These are phyloP conservation scores for Lithohypha guttulata DNA, from an alignment of 2,329 filamentous ascomycete species.

Conservation along the genomic window DNA sequence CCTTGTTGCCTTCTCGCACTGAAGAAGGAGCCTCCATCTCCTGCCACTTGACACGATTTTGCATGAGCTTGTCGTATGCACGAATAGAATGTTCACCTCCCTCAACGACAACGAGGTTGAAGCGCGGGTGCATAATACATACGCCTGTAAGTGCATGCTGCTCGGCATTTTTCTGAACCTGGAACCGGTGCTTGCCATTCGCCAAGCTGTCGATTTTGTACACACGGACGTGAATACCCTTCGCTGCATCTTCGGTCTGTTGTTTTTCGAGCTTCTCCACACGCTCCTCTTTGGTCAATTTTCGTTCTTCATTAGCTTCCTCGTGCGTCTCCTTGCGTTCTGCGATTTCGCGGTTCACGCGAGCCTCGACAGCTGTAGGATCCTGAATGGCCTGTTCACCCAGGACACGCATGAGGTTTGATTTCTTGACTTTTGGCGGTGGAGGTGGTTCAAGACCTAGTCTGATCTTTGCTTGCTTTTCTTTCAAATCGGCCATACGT, in stretches of 20 bases:
- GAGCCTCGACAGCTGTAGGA: conserved; percentile 89
- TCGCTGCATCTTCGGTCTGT: conserved; percentile 76
- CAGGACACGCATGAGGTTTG: conserved; percentile 92
- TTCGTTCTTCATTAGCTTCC: conserved; percentile 68
- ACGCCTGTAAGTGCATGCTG: conserved; percentile 77
- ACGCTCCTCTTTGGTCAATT: conserved; percentile 76
- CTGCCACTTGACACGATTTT: conserved; percentile 88
- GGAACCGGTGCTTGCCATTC: conserved; percentile 87
- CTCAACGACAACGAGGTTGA: conserved; percentile 84
- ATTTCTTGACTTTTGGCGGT: conserved; percentile 92
- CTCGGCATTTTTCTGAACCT: conserved; percentile 84
- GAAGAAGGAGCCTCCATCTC: conserved; percentile 64
- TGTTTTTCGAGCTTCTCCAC: conserved; percentile 73
- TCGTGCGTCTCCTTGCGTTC: conserved; percentile 74
- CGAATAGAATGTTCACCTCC: conserved; percentile 74
- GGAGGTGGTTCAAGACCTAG: conserved; percentile 81
- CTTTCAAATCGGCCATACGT: conserved; percentile 85
- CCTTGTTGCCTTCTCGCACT: conserved; percentile 46
- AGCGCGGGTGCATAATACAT: conserved; percentile 81
- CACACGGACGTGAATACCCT: conserved; percentile 74
- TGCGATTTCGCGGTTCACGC: conserved; percentile 84
- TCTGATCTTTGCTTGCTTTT: conserved; percentile 91
- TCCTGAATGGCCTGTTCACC: conserved; percentile 91
- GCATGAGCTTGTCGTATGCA: conserved; percentile 84
- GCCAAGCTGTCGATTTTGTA: conserved; percentile 84